Evolutionary conservation across 139 green algal species (phyloP).

Genomic region (Coelastrella sp.): DNA sequence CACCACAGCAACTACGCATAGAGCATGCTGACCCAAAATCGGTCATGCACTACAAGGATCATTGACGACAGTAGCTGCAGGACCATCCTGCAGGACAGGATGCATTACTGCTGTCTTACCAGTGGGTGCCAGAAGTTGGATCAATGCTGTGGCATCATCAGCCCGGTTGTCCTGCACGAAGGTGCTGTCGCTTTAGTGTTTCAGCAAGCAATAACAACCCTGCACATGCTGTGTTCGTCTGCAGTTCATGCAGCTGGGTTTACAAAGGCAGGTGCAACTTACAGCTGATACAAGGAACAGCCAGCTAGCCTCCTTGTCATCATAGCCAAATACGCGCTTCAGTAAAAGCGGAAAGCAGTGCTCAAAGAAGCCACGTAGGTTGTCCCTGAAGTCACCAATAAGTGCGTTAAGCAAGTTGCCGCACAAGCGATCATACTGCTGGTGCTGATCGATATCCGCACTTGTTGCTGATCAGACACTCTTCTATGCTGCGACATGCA

Average conservation of each 20-base stretch:
- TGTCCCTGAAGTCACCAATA: too few relatives aligned
- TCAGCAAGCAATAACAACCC: not conserved
- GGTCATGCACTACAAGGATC: too few relatives aligned
- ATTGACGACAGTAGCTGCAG: too few relatives aligned
- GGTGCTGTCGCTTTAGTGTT: too few relatives aligned
- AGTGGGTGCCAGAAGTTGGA: slow-evolving; percentile 71
- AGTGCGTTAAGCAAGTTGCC: too few relatives aligned
- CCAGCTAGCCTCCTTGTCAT: slow-evolving; percentile 76
- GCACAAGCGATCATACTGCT: not conserved
- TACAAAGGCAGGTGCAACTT: not conserved
- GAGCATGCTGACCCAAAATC: too few relatives aligned
- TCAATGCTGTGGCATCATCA: slow-evolving; percentile 69
- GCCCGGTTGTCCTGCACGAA: slow-evolving; percentile 64
- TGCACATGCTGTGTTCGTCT: too few relatives aligned
- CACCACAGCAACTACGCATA: too few relatives aligned
- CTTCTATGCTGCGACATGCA: slow-evolving; percentile 71
- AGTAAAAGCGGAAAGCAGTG: slow-evolving; percentile 80
- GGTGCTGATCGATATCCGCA: slow-evolving; percentile 22
- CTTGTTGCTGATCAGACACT: slow-evolving; percentile 76
- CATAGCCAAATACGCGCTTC: slow-evolving; percentile 84
- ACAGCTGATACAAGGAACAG: slow-evolving; percentile 62
- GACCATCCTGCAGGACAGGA: too few relatives aligned
- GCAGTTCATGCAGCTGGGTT: too few relatives aligned
- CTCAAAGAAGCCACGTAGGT: slow-evolving; percentile 87
- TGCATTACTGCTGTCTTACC: slow-evolving; percentile 51